Evolutionary conservation across 2,329 filamentous ascomycete species (phyloP).

Genomic region (Ciborinia camelliae): DNA sequence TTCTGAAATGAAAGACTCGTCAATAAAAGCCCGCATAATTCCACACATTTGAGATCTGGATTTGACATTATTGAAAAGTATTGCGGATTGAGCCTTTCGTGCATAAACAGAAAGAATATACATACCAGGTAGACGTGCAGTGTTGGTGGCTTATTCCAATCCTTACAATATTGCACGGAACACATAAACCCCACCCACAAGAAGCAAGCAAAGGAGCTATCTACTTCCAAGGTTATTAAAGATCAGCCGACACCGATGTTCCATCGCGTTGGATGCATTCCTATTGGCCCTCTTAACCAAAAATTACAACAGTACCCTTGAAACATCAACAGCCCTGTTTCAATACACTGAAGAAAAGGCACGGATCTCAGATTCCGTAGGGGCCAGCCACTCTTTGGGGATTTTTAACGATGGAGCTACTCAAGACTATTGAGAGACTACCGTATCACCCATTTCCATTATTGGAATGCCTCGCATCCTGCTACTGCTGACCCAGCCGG

Average conservation of each 20-base stretch:
- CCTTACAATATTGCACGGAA: neutral
- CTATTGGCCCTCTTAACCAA: neutral
- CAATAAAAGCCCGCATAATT: too few species aligned
- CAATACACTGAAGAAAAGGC: neutral
- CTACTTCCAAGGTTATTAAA: neutral
- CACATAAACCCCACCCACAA: neutral
- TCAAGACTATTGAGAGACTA: neutral
- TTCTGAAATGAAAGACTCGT: too few species aligned
- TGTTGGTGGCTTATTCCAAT: neutral
- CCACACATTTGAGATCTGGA: neutral
- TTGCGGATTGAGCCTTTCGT: neutral
- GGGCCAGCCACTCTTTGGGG: neutral
- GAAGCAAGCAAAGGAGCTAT: neutral
- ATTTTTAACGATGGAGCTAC: neutral
- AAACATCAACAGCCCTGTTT: neutral
- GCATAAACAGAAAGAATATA: neutral
- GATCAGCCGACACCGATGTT: slow-evolving; percentile 1
- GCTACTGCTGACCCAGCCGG: neutral
- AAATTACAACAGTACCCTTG: neutral
- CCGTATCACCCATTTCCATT: neutral
- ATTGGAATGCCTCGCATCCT: neutral
- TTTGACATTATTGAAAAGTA: neutral
- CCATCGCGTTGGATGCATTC: neutral
- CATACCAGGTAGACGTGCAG: too few species aligned
- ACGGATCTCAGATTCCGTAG: neutral